Conservation (phyloP, 1,284 basidiomycete genomes). For the Acaromyces ingoldii region DNA sequence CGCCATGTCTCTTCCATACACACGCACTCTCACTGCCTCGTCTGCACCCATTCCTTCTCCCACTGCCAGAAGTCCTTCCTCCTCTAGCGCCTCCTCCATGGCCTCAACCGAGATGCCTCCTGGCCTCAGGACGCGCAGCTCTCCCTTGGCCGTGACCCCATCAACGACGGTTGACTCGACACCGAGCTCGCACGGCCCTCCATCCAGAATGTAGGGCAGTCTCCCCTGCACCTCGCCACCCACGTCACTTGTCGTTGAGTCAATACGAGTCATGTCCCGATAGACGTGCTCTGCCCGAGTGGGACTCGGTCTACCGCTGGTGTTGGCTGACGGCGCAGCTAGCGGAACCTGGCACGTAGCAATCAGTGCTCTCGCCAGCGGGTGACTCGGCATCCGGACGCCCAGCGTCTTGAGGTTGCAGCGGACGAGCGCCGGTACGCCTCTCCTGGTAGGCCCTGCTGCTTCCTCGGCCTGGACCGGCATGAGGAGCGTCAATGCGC, state of each 20-base stretch:
- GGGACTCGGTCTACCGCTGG: conserved; percentile 87
- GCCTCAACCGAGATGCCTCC: conserved; percentile 91
- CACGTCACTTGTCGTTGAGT: conserved; percentile 57
- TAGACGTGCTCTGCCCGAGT: conserved; percentile 84
- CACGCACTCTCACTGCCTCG: conserved; percentile 18
- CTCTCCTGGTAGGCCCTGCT: conserved; percentile 14
- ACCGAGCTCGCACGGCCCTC: conserved; percentile 83
- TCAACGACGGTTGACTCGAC: conserved; percentile 95
- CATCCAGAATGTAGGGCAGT: conserved; percentile 78
- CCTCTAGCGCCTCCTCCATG: conserved; percentile 20
- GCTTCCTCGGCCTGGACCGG: conserved; percentile 55
- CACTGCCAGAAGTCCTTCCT: neutral
- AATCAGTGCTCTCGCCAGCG: conserved; percentile 85
- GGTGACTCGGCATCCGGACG: conserved; percentile 88
- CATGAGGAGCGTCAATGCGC: conserved; percentile 85
- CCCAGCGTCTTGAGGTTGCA: conserved; percentile 79
- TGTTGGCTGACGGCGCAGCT: conserved; percentile 92
- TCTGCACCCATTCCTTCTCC: neutral
- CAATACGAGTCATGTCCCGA: conserved; percentile 73
- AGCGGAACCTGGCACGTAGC: conserved; percentile 69
- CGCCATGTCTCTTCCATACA: conserved; percentile 46
- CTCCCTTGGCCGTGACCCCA: conserved; percentile 58
- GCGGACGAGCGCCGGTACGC: conserved; percentile 54
- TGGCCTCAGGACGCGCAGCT: conserved; percentile 77
- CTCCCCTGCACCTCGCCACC: conserved; percentile 53